Conservation (phyloP, 208 protist species). For the Leishmania lainsoni region DNA sequence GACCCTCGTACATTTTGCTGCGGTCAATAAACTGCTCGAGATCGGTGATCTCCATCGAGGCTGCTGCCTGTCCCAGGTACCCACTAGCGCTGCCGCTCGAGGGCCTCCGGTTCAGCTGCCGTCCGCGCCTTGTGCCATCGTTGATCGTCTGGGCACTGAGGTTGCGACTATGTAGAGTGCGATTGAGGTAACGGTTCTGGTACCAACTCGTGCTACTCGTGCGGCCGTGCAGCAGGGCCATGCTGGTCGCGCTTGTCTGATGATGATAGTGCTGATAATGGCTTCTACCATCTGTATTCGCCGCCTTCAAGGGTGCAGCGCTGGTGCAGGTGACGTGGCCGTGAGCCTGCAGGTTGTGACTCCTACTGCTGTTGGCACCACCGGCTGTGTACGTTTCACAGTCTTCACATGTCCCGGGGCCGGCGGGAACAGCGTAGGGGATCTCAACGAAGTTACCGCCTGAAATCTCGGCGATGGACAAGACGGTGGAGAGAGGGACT, state of each 20-base stretch:
- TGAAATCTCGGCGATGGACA: slow-evolving; percentile 16
- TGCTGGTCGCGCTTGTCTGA: background rate
- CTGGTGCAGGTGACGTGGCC: slow-evolving; percentile 6
- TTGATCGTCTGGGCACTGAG: slow-evolving; percentile 14
- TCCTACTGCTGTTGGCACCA: background rate
- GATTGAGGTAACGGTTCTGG: slow-evolving; percentile 42
- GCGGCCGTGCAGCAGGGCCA: slow-evolving; percentile 45
- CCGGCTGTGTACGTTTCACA: background rate
- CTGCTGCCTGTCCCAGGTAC: background rate
- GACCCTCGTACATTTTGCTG: slow-evolving; percentile 84
- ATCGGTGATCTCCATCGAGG: background rate
- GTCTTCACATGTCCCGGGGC: slow-evolving; percentile 8
- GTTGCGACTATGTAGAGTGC: slow-evolving; percentile 39
- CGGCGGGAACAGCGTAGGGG: slow-evolving; percentile 30
- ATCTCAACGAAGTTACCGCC: slow-evolving; percentile 32
- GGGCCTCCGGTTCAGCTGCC: background rate
- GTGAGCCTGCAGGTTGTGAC: background rate
- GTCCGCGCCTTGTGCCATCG: background rate
- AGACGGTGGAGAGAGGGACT: background rate
- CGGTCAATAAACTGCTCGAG: slow-evolving; percentile 55
- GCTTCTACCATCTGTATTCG: background rate
- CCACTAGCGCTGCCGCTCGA: background rate
- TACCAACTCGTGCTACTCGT: slow-evolving; percentile 70
- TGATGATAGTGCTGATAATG: background rate
- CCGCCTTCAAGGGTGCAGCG: slow-evolving; percentile 7